These are phyloP conservation scores for Pestalotiopsis fici DNA, from an alignment of 2,329 filamentous ascomycete genomes.

Conservation along the genomic window DNA sequence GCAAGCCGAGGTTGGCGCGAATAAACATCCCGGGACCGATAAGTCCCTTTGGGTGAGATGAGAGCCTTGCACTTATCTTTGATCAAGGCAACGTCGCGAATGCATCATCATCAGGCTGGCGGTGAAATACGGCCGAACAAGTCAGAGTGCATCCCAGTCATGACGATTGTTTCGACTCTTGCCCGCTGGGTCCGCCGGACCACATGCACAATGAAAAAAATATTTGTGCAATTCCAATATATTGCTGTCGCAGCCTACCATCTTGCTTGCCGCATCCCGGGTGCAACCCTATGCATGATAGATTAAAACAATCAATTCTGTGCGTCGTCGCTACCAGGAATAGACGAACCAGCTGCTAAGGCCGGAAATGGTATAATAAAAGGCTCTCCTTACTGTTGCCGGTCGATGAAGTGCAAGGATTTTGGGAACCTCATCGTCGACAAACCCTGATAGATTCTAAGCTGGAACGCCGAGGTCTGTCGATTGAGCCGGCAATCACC, in stretches of 20 bases:
- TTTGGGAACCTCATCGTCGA: neutral
- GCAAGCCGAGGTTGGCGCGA: neutral
- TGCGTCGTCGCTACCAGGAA: neutral
- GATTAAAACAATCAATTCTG: neutral
- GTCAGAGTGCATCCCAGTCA: neutral
- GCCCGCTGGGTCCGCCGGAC: neutral
- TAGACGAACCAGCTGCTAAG: neutral
- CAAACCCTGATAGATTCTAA: neutral
- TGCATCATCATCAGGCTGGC: neutral
- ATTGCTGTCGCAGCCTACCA: neutral
- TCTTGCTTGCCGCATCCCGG: neutral
- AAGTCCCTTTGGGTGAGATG: neutral
- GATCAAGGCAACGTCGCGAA: neutral
- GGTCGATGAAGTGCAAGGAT: neutral
- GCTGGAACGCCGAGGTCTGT: neutral
- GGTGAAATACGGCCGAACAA: neutral
- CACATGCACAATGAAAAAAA: neutral
- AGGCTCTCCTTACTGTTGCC: neutral
- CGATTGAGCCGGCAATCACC: neutral
- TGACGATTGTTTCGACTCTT: neutral
- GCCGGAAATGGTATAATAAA: neutral
- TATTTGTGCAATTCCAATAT: neutral
- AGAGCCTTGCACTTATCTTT: neutral
- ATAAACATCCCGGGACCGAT: neutral
- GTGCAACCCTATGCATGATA: neutral